These are phyloP conservation scores for Hydnomerulius pinastri DNA, from an alignment of 768 basidiomycete species.

Conservation along the genomic window DNA sequence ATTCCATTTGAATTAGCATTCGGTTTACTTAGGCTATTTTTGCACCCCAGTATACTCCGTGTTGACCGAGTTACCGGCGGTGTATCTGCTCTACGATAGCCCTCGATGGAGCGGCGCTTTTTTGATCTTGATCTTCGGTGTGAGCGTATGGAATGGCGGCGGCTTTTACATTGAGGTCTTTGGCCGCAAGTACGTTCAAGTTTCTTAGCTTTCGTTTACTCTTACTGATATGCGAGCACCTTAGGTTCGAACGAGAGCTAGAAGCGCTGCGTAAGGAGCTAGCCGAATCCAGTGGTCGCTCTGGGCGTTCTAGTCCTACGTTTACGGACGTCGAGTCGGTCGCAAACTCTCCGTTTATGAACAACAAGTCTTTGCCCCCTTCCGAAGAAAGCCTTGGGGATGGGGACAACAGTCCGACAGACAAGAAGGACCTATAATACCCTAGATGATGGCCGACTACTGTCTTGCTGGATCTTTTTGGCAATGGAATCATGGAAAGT, in stretches of 20 bases:
- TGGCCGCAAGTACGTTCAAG: slow-evolving; percentile 80
- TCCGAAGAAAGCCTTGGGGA: slow-evolving; percentile 16
- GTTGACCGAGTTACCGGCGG: slow-evolving; percentile 83
- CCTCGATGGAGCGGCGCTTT: slow-evolving; percentile 76
- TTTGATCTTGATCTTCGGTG: slow-evolving; percentile 76
- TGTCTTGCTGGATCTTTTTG: not conserved
- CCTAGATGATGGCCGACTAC: not conserved
- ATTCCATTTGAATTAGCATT: not conserved
- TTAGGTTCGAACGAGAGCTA: slow-evolving; percentile 89
- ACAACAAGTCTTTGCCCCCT: slow-evolving; percentile 20
- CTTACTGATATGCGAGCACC: slow-evolving; percentile 9
- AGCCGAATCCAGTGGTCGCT: slow-evolving; percentile 65
- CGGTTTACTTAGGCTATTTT: slow-evolving; percentile 6
- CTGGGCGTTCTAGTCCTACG: slow-evolving; percentile 54
- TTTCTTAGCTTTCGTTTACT: not conserved
- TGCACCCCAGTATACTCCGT: slow-evolving; percentile 69
- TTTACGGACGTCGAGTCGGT: slow-evolving; percentile 44
- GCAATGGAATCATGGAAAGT: slow-evolving; percentile 8
- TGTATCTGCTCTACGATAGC: slow-evolving; percentile 82
- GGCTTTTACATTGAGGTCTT: slow-evolving; percentile 97
- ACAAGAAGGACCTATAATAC: slow-evolving; percentile 34
- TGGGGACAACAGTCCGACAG: slow-evolving; percentile 11
- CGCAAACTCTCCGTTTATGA: slow-evolving; percentile 36
- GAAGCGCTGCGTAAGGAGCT: slow-evolving; percentile 90
- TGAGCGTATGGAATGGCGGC: slow-evolving; percentile 95